These are phyloP conservation scores for Pichia paraexigua DNA, from an alignment of 805 yeast genomes.

Conservation along the genomic window DNA sequence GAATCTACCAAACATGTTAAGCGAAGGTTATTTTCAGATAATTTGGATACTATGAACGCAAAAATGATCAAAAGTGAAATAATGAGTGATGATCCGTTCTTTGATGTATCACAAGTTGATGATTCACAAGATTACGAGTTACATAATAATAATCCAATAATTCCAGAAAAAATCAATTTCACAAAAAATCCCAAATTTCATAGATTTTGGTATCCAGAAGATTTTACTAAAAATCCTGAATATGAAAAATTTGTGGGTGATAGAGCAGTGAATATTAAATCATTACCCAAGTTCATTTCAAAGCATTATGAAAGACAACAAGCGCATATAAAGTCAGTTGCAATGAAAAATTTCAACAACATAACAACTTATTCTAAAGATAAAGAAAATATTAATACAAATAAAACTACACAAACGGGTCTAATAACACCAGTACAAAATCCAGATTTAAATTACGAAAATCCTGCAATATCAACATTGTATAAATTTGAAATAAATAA, in stretches of 20 bases:
- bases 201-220: conserved; percentile 30
- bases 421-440: conserved; percentile 20
- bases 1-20: neutral
- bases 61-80: neutral
- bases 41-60: neutral
- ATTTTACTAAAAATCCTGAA: conserved; percentile 27
- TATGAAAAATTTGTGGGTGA: conserved; percentile 4
- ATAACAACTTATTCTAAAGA: conserved; percentile 12
- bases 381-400: neutral
- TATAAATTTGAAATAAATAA: conserved; percentile 24
- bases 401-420: neutral
- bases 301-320: conserved; percentile 19
- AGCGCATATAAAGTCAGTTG: conserved; percentile 15
- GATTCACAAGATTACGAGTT: neutral
- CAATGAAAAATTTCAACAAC: conserved; percentile 19
- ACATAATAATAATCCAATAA: neutral
- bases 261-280: conserved; percentile 1
- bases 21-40: neutral
- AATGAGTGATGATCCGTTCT: neutral
- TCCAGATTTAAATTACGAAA: conserved; percentile 17
- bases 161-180: conserved; percentile 12
- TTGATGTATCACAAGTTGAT: conserved; percentile 1
- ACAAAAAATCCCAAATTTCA: conserved; percentile 21
- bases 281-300: conserved; percentile 10
- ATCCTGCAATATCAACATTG: conserved; percentile 19